Evolutionary conservation across 139 green algal species (phyloP), one percentile per base, ranked within the genome.

Genomic region (Tetraselmis chui): DNA sequence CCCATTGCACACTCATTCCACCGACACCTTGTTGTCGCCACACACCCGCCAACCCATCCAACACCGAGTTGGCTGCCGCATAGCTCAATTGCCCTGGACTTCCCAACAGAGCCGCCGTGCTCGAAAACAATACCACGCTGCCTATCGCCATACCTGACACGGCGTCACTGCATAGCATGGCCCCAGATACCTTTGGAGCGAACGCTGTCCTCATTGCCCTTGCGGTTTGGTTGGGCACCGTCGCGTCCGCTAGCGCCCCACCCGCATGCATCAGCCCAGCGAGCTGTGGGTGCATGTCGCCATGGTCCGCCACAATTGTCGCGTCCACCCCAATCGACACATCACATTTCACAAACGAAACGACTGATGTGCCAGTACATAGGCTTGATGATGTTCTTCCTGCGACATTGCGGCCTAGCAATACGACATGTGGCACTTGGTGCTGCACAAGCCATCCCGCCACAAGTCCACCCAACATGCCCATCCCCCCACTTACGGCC

Each of bases 1-100:
- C 95, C 94, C 94, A 98, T 84, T 98, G 95, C 59, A 97, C 79
- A 58, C 86, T 92, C 77, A 88, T 45, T 2, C 81, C 45, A 1
- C 67, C 22, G 22, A 85, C 87, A 0, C 25, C 91, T 89, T 1
- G 28, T 59, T 1, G 31, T 2, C 25, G 76, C 24, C 18, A 81
- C 29, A 78, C 76, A 29, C 23, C 0, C 23, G 89, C 85, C 2
- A 87, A 31, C 0, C 28, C 80, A 77, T 95, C 91, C 75, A 95
- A 80, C 0, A 31, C 77, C 23, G 86, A 81, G 31, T 95, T 93
- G 30, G 89, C 90, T 1, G 82, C 84, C 28, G 87, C 88, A 84
- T 91, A 91, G 79, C 90, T 93, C 32, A 82, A 32, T 75, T 93
- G 90, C 0, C 90, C 90, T 23, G 85, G 79, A 0, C 89, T 92